A percentile compares a stretch with the other conserved stretches of the same genome.
Conservation (phyloP, 78 protist species). For the Dictyostelium citrinum region DNA sequence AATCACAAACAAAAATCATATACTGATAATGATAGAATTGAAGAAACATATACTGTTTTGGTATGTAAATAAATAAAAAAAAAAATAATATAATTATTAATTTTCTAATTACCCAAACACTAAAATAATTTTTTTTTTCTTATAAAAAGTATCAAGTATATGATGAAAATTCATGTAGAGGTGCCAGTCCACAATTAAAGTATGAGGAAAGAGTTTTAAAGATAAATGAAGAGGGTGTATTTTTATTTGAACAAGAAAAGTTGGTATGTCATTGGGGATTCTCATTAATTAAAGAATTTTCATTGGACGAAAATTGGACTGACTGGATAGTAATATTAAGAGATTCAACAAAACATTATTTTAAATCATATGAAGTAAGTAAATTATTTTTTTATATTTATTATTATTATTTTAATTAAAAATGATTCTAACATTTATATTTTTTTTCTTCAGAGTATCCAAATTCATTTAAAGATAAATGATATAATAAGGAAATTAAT, state of each 20-base stretch:
- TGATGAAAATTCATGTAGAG: slow-evolving; percentile 26
- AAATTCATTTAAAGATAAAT: slow-evolving; percentile 18
- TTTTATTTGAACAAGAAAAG: not conserved
- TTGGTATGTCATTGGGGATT: not conserved
- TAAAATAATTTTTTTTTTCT: not conserved
- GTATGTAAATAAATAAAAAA: not conserved
- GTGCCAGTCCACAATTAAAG: not conserved
- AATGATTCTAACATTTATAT: too few relatives aligned
- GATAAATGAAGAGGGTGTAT: slow-evolving; percentile 31
- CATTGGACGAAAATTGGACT: slow-evolving; percentile 32
- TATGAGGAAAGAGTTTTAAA: slow-evolving; percentile 11
- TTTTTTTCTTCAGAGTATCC: too few relatives aligned
- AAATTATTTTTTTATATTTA: not conserved
- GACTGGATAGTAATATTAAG: slow-evolving; percentile 47
- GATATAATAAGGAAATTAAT: slow-evolving; percentile 14
- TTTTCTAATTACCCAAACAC: too few relatives aligned
- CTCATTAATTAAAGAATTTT: not conserved
- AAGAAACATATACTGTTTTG: not conserved
- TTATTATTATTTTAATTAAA: not conserved
- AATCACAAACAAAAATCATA: not conserved
- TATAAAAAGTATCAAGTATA: not conserved
- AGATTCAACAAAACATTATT: slow-evolving; percentile 10
- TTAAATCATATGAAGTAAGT: slow-evolving; percentile 38
- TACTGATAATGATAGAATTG: not conserved
- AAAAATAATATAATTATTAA: too few relatives aligned